These are phyloP conservation scores for Ilyonectria sp. DNA, from an alignment of 2,329 filamentous ascomycete genomes.

Conservation along the genomic window DNA sequence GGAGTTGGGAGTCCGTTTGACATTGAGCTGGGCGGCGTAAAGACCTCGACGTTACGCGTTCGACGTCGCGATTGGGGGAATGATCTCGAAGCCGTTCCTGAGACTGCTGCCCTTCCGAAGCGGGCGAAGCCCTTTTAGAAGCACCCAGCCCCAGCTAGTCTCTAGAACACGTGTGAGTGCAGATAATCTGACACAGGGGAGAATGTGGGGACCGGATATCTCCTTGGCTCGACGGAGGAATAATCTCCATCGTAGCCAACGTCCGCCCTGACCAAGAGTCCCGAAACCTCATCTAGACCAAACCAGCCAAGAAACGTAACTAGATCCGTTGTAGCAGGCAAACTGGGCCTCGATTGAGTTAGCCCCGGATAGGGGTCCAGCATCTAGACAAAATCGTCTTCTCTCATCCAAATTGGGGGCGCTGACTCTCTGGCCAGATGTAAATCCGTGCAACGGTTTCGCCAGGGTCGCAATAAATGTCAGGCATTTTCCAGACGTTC, in stretches of 20 bases:
- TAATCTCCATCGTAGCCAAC: background rate
- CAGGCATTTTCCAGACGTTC: slow-evolving; percentile 24
- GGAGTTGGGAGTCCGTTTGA: slow-evolving; percentile 4
- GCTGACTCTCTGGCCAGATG: background rate
- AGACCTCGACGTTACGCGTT: background rate
- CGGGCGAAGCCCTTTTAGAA: background rate
- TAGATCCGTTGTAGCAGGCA: background rate
- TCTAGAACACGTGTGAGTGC: no score
- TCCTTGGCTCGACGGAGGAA: background rate
- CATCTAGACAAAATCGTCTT: background rate
- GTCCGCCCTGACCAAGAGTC: background rate
- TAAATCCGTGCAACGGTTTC: slow-evolving; percentile 8
- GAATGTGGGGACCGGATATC: background rate
- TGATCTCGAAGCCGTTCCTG: background rate
- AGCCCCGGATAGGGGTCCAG: background rate
- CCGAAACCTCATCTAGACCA: background rate
- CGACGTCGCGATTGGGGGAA: background rate
- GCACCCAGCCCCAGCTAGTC: background rate
- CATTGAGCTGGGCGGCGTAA: background rate
- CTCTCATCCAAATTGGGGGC: slow-evolving; percentile 7
- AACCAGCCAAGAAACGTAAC: background rate
- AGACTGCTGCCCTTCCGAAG: background rate
- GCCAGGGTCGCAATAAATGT: slow-evolving; percentile 9
- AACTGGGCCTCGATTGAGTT: background rate
- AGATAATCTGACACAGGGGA: background rate